Percentiles rank a stretch among this genome's conserved stretches.
phyloP scores from a whole-genome alignment of 306 rosid species.

The Datisca glomerata region DNA sequence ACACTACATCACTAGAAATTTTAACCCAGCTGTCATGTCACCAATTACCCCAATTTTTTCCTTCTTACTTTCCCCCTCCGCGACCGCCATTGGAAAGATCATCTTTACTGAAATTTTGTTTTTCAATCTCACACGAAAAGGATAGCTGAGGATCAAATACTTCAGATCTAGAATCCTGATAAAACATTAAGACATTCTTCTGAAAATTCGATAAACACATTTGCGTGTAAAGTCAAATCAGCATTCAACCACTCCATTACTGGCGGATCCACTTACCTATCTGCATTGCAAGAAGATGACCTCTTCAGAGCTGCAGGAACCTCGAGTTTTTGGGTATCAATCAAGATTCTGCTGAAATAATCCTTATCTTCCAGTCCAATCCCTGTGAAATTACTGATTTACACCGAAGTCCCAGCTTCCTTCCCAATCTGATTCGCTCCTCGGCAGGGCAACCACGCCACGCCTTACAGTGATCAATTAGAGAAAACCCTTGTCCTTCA shows the following conservation, averaged over 20 bases:
- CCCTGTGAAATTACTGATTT: slow-evolving; percentile 32
- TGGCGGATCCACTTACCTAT: slow-evolving; percentile 33
- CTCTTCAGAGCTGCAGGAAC: slow-evolving; percentile 49
- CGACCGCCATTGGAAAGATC: too few species aligned
- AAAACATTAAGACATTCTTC: background rate
- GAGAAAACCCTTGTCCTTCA: slow-evolving; percentile 46
- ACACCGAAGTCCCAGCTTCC: slow-evolving; percentile 29
- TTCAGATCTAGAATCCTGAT: slow-evolving; percentile 13
- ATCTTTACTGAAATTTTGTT: too few species aligned
- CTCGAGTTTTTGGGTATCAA: slow-evolving; percentile 45
- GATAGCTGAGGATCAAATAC: slow-evolving; percentile 23
- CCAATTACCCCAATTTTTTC: too few species aligned
- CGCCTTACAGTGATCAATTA: slow-evolving; percentile 49
- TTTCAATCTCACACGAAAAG: slow-evolving; percentile 14
- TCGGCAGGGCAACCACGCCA: slow-evolving; percentile 45
- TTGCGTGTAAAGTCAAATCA: too few species aligned
- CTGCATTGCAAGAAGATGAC: slow-evolving; percentile 86
- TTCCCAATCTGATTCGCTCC: slow-evolving; percentile 30
- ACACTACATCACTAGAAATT: too few species aligned
- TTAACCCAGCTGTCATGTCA: too few species aligned
- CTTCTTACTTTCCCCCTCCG: too few species aligned
- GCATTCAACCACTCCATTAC: too few species aligned
- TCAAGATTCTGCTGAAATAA: slow-evolving; percentile 83
- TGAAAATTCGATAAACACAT: too few species aligned
- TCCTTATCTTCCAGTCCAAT: slow-evolving; percentile 76